Evolutionary conservation across 2,329 filamentous ascomycete genomes (phyloP).

Genomic region (Botryotinia narcissicola): DNA sequence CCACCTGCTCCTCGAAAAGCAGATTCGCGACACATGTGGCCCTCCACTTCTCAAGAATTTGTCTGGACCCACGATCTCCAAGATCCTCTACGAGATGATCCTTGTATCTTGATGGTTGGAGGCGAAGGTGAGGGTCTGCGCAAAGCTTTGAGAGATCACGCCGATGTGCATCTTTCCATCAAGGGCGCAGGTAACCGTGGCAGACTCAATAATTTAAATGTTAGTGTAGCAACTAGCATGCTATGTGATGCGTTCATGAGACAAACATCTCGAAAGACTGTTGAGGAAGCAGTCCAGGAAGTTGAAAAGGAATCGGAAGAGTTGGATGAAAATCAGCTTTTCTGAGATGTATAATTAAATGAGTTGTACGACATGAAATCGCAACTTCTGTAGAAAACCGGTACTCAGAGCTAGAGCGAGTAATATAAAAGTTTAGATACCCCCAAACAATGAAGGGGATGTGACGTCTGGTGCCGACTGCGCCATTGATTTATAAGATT

Average conservation of each 20-base stretch:
- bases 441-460: not conserved
- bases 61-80: constrained; percentile 52
- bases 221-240: constrained; percentile 81
- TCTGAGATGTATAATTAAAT: constrained; percentile 14
- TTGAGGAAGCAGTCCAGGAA: constrained; percentile 6
- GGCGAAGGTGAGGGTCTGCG: constrained; percentile 75
- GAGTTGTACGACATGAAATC: not conserved
- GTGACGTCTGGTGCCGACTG: not conserved
- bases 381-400: not conserved
- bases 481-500: not conserved
- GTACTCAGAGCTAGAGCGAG: not conserved
- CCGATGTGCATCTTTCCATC: constrained; percentile 67
- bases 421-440: not conserved
- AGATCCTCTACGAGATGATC: constrained; percentile 56
- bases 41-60: not conserved
- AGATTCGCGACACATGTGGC: constrained; percentile 18
- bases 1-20: constrained; percentile 41
- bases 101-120: constrained; percentile 79
- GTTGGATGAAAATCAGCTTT: constrained; percentile 12
- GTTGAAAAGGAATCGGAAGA: constrained; percentile 8
- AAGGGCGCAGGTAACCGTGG: constrained; percentile 46
- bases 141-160: constrained; percentile 60
- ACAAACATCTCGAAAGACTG: not conserved
- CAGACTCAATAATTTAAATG: constrained; percentile 86
- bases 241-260: constrained; percentile 68